Evolutionary conservation across 2,329 filamentous ascomycete species (phyloP).

Genomic region (Hypoxylon rubiginosum): DNA sequence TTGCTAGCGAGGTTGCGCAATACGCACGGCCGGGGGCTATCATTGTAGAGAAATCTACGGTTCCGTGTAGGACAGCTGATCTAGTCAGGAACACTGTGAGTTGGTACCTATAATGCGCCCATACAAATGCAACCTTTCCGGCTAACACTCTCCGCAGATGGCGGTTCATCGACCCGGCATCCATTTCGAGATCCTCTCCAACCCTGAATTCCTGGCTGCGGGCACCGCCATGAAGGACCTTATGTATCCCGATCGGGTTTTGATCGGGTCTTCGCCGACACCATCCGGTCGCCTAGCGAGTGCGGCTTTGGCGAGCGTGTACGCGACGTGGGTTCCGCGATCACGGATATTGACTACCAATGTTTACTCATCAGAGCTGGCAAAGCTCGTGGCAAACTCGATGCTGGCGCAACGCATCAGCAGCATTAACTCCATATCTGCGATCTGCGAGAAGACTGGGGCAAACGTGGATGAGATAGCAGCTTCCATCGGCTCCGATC

Average conservation of each 20-base stretch:
- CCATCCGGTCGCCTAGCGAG: constrained; percentile 72
- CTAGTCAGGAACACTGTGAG: constrained; percentile 76
- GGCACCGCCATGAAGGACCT: constrained; percentile 81
- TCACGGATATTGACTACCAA: constrained; percentile 79
- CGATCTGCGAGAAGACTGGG: constrained; percentile 81
- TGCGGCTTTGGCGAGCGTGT: constrained; percentile 73
- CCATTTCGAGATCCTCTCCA: constrained; percentile 82
- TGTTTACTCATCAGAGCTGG: constrained; percentile 81
- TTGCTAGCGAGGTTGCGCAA: constrained; percentile 75
- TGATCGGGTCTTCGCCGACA: constrained; percentile 78
- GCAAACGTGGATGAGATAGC: constrained; percentile 82
- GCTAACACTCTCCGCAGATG: constrained; percentile 57
- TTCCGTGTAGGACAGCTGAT: constrained; percentile 80
- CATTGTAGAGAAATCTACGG: constrained; percentile 85
- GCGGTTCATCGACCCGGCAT: constrained; percentile 71
- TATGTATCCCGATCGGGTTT: constrained; percentile 77
- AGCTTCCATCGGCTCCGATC: constrained; percentile 75
- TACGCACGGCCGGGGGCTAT: constrained; percentile 76
- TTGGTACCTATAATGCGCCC: constrained; percentile 13
- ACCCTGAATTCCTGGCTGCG: constrained; percentile 85
- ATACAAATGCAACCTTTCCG: background rate
- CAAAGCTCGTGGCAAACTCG: constrained; percentile 84
- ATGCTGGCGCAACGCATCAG: constrained; percentile 85
- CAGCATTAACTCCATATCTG: constrained; percentile 85
- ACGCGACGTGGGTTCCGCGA: constrained; percentile 77